Conservation (phyloP, 495 filamentous ascomycete species). For the Neurospora sp. region DNA sequence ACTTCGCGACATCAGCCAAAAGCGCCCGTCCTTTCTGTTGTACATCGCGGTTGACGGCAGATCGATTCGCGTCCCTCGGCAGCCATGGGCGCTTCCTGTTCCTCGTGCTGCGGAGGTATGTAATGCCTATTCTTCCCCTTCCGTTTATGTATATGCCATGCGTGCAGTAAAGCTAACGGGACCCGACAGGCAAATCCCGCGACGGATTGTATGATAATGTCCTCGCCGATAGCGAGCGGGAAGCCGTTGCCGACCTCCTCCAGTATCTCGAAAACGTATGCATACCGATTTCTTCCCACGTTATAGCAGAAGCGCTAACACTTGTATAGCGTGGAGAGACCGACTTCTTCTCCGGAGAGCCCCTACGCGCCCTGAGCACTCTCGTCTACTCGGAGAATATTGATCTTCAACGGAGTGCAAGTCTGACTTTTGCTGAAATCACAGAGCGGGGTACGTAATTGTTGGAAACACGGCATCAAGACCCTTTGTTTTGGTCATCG, state of each 20-base stretch:
- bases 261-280: slow-evolving; percentile 92
- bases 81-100: slow-evolving; percentile 34
- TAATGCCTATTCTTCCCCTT: background rate
- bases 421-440: slow-evolving; percentile 97
- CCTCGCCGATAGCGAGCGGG: slow-evolving; percentile 89
- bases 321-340: slow-evolving; percentile 69
- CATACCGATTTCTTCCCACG: background rate
- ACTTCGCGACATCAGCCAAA: slow-evolving; percentile 3
- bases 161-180: slow-evolving; percentile 4
- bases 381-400: slow-evolving; percentile 98
- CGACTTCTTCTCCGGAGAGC: slow-evolving; percentile 96
- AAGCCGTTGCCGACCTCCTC: slow-evolving; percentile 91
- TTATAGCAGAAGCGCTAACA: slow-evolving; percentile 11
- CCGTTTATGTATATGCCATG: background rate
- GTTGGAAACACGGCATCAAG: background rate
- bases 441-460: slow-evolving; percentile 79
- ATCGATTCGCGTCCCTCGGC: slow-evolving; percentile 7
- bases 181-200: slow-evolving; percentile 62
- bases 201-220: slow-evolving; percentile 94
- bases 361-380: slow-evolving; percentile 87
- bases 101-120: slow-evolving; percentile 32
- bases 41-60: background rate
- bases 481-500: background rate
- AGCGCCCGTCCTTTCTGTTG: slow-evolving; percentile 3
- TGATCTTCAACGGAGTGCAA: slow-evolving; percentile 93